Evolutionary conservation across 1,139 yeast species (phyloP).

Genomic region (Blastobotrys raffinosifermentans): DNA sequence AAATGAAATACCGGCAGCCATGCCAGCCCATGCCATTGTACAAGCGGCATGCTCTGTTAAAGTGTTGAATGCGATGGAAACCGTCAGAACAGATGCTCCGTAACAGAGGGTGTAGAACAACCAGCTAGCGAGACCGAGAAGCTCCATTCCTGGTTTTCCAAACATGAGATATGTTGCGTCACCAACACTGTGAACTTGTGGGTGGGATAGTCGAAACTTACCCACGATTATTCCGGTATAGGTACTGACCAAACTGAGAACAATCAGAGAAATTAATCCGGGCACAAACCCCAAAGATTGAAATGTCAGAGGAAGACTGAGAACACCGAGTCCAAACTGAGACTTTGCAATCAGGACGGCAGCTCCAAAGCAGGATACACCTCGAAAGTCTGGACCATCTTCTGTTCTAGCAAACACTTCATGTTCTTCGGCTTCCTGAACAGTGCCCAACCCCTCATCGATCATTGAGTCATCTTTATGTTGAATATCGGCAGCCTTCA

Average conservation of each 20-base stretch:
- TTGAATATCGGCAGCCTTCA: too few species aligned
- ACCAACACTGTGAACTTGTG: slow-evolving; percentile 2
- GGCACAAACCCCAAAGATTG: slow-evolving; percentile 4
- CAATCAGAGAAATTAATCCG: slow-evolving; percentile 1
- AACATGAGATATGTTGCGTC: neutral
- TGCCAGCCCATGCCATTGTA: too few species aligned
- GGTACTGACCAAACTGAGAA: slow-evolving; percentile 1
- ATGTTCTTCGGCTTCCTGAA: neutral
- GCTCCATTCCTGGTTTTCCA: slow-evolving; percentile 1
- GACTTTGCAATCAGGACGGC: slow-evolving; percentile 4
- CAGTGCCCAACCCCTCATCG: too few species aligned
- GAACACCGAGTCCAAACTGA: slow-evolving; percentile 4
- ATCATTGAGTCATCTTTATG: too few species aligned
- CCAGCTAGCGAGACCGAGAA: slow-evolving; percentile 2
- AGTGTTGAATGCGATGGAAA: slow-evolving; percentile 3
- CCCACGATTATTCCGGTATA: slow-evolving; percentile 3
- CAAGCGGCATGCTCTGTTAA: slow-evolving; percentile 1
- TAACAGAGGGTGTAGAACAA: slow-evolving; percentile 1
- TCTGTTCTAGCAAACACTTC: slow-evolving; percentile 1
- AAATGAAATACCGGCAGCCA: too few species aligned
- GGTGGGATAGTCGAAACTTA: slow-evolving; percentile 2
- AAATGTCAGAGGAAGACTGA: slow-evolving; percentile 4
- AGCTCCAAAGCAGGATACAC: slow-evolving; percentile 4
- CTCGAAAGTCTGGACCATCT: slow-evolving; percentile 4
- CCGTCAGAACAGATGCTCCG: slow-evolving; percentile 2